phyloP scores from a whole-genome alignment of 306 rosid species.

The Sechiopsis laciniata region DNA sequence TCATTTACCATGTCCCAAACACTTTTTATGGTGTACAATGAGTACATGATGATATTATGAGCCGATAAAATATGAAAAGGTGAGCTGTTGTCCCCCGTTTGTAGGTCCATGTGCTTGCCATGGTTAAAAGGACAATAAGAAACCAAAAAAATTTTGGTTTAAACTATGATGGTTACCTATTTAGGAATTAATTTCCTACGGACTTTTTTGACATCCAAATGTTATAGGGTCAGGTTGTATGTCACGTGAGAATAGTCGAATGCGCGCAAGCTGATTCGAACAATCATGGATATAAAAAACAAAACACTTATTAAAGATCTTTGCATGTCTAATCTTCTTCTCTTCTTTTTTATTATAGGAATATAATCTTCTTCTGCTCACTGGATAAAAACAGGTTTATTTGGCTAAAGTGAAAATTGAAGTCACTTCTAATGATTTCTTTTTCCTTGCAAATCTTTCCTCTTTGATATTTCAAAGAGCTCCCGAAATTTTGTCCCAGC shows the following conservation, averaged over 20 bases:
- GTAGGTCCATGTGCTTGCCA: background rate
- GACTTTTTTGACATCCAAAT: too few species aligned
- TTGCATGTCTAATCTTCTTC: background rate
- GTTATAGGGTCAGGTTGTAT: too few species aligned
- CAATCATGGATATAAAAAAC: too few species aligned
- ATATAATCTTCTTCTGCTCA: background rate
- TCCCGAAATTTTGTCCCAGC: background rate
- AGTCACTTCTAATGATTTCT: background rate
- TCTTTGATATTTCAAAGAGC: background rate
- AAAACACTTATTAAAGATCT: background rate
- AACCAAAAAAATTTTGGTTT: too few species aligned
- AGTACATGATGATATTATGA: background rate
- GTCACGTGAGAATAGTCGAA: too few species aligned
- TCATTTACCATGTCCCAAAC: too few species aligned
- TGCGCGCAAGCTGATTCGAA: too few species aligned
- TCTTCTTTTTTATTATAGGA: too few species aligned
- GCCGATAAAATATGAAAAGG: background rate
- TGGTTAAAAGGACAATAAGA: too few species aligned
- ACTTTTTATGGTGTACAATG: too few species aligned
- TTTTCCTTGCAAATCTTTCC: background rate
- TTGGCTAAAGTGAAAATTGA: constrained; percentile 13
- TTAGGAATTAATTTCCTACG: too few species aligned
- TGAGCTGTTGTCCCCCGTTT: background rate
- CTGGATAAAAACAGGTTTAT: background rate
- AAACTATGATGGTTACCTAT: too few species aligned